Evolutionary conservation across 768 basidiomycete species (phyloP), one percentile per base, ranked within the genome.

Genomic region (Calocera viscosa): DNA sequence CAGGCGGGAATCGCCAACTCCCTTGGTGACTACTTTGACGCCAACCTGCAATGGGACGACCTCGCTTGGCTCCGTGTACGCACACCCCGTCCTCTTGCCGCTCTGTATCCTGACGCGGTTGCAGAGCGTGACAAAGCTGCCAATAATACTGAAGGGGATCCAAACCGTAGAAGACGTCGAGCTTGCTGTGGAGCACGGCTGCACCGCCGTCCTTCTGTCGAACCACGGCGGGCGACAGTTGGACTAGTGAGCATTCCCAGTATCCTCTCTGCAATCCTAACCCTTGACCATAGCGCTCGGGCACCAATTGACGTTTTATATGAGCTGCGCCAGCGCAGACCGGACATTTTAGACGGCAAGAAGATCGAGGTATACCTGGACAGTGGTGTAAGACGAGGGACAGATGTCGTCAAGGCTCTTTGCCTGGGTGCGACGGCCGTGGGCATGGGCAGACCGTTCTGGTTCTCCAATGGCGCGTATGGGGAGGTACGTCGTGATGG

Each of bases 401-500:
- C 77, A 0, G 78, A 79, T 49, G 71, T 77, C 8, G 66, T 78
- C 26, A 77, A 77, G 68, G 76, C 77, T 8, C 66, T 79, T 0
- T 76, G 75, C 39, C 68, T 79, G 1, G 94, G 94, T 11, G 94
- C 94, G 1, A 86, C 77, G 69, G 90, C 88, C 8, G 90, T 94
- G 19, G 93, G 94, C 2, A 77, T 96, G 34, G 94, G 94, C 1
- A 80, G 94, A 16, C 82, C 89, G 16, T 90, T 94, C 80, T 80
- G 96, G 12, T 95, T 89, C 72, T 91, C 76, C 8, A 77, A 80
- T 49, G 69, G 73, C 11, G 68, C 74, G 0, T 80, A 78, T 72
- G 78, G 78, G 3, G 26, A 60, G 53, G 53, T 60, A 30, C 24
- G 53, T 32, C 19, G 30, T 60, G 14, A 2, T 22, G 24, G 14